These are phyloP conservation scores for Nitzschia sp. DNA, from an alignment of 108 stramenopile species.

Conservation along the genomic window DNA sequence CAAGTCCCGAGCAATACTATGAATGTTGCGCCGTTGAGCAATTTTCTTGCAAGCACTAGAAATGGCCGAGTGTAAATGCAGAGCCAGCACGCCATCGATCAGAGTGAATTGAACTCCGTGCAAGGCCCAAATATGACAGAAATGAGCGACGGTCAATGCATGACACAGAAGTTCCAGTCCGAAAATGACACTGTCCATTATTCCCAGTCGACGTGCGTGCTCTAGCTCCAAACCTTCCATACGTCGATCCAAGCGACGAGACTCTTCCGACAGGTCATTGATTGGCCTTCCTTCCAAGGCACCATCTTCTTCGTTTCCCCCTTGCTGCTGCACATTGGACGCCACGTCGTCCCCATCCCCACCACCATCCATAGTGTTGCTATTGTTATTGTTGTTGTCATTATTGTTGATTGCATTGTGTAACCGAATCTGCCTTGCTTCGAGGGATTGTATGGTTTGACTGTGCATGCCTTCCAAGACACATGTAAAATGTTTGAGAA, in stretches of 20 bases:
- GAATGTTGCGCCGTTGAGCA: constrained; percentile 59
- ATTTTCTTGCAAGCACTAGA: constrained; percentile 58
- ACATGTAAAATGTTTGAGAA: constrained; percentile 38
- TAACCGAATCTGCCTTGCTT: constrained; percentile 47
- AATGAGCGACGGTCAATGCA: constrained; percentile 56
- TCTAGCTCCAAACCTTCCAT: constrained; percentile 52
- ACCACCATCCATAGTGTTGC: neutral
- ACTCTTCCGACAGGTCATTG: constrained; percentile 28
- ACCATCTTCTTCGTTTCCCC: neutral
- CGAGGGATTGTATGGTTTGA: constrained; percentile 21
- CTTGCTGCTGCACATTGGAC: neutral
- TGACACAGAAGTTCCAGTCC: constrained; percentile 47
- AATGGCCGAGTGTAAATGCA: constrained; percentile 74
- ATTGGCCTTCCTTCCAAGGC: neutral
- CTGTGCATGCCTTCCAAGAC: constrained; percentile 49
- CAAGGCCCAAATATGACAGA: constrained; percentile 68
- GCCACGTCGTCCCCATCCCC: constrained; percentile 8
- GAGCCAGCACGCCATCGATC: constrained; percentile 67
- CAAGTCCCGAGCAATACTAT: constrained; percentile 58
- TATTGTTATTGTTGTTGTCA: constrained; percentile 2
- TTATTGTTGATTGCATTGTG: constrained; percentile 11
- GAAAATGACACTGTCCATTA: constrained; percentile 54
- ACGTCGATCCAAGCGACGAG: constrained; percentile 41
- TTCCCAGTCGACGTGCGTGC: constrained; percentile 39
- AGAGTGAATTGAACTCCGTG: constrained; percentile 71